Base-by-base conservation (phyloP, 2,329 filamentous ascomycete species). In the Ustulina deusta region DNA sequence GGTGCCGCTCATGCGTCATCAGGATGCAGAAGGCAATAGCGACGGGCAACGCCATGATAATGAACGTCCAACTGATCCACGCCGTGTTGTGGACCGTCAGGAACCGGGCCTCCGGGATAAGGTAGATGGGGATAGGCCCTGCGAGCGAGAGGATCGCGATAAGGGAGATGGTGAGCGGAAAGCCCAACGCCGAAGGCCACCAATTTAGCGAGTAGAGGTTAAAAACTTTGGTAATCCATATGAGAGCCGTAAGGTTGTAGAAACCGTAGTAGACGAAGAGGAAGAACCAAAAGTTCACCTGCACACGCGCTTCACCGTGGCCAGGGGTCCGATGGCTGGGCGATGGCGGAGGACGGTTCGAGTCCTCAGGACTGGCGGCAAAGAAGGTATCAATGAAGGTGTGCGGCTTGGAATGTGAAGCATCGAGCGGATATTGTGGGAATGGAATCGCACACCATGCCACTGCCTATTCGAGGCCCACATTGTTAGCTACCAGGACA, bases 281-380 rank as follows among this genome's bases (percentile, higher is more conserved):
- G 74, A 91, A 91, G 82, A 90, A 91, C 89, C 89, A 91, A 74
- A 91, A 91, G 80, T 90, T 90, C 72, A 91, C 85, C 69, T 87
- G 85, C 4, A 91, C 89, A 48, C 86, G 82, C 6, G 89, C 87
- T 72, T 85, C 83, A 65, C 89, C 89, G 81, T 91, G 88, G 29
- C 89, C 89, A 0, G 89, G 88, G 0, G 81, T 79, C 61, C 84
- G 85, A 70, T 81, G 80, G 44, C 77, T 78, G 29, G 71, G 63
- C 48, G 68, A 66, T 65, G 51, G 74, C 51, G 71, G 66, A 71
- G 38, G 66, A 44, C n/a, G 51, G 36, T 42, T 44, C n/a, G 64
- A 38, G 36, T 63, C 44, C 17, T 6, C 44, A 1, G 38, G 27
- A n/a, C 22, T 49, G 7, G 61, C 20, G 1, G 61, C 40, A 51